A percentile compares a stretch with the other conserved stretches of the same genome.
phyloP scores from a whole-genome alignment of 2,329 filamentous ascomycete species.

The Colletotrichum salicis region DNA sequence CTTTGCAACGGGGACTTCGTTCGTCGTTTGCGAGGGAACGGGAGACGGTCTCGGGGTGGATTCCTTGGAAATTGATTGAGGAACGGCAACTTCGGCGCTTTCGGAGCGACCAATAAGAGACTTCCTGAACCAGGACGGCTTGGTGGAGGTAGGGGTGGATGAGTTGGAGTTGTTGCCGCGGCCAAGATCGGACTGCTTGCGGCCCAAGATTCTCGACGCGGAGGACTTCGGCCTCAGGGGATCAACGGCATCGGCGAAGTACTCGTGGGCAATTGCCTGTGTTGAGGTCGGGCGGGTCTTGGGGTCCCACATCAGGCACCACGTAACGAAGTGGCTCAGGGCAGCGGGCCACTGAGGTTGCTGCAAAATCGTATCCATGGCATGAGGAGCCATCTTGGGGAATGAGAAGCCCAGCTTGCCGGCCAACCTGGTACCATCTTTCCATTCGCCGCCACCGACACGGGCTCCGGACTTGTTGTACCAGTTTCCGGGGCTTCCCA shows the following conservation, averaged over 20 bases:
- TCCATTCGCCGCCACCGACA: slow-evolving; percentile 97
- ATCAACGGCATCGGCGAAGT: slow-evolving; percentile 92
- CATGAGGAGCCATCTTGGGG: slow-evolving; percentile 98
- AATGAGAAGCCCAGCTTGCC: slow-evolving; percentile 98
- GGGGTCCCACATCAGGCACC: slow-evolving; percentile 99
- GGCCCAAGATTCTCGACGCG: slow-evolving; percentile 82
- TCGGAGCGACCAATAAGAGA: slow-evolving; percentile 87
- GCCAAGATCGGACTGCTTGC: slow-evolving; percentile 88
- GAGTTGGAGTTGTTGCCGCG: slow-evolving; percentile 71
- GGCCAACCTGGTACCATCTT: slow-evolving; percentile 89
- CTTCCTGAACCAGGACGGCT: slow-evolving; percentile 97
- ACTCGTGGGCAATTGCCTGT: slow-evolving; percentile 95
- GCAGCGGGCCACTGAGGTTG: slow-evolving; percentile 90
- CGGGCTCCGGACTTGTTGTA: slow-evolving; percentile 89
- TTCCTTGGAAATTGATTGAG: slow-evolving; percentile 60
- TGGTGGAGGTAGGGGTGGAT: slow-evolving; percentile 73
- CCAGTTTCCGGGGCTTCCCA: slow-evolving; percentile 99
- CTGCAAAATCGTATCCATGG: slow-evolving; percentile 93
- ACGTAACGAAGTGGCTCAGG: slow-evolving; percentile 92
- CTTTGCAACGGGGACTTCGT: slow-evolving; percentile 56
- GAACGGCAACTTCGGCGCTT: slow-evolving; percentile 68
- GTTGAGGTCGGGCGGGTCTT: slow-evolving; percentile 90
- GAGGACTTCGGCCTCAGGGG: slow-evolving; percentile 92
- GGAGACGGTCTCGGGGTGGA: slow-evolving; percentile 57
- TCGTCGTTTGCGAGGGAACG: slow-evolving; percentile 52